Evolutionary conservation across 192 early-diverging fungal genomes (phyloP).

Genomic region (Coemansia sp.): DNA sequence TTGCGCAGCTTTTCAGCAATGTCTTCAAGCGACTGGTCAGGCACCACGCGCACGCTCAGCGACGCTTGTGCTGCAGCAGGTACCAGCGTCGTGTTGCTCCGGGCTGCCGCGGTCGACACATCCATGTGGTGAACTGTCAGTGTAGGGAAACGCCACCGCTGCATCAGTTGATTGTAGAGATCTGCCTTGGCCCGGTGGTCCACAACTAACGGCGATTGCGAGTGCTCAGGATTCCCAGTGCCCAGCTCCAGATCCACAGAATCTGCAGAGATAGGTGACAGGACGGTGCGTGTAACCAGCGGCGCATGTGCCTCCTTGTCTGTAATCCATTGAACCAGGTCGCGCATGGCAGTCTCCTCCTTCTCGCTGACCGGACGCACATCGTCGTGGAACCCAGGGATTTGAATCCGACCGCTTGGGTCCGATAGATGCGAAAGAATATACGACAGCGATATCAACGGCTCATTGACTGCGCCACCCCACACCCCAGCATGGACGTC

Average conservation of each 20-base stretch:
- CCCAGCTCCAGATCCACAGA: neutral
- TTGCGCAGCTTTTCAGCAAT: conserved; percentile 60
- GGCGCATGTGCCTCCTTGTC: conserved; percentile 34
- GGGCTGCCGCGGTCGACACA: conserved; percentile 61
- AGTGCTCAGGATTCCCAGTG: neutral
- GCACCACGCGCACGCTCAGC: conserved; percentile 75
- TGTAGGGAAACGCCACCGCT: conserved; percentile 71
- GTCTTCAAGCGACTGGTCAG: conserved; percentile 66
- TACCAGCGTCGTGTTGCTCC: conserved; percentile 66
- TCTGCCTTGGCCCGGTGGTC: conserved; percentile 9
- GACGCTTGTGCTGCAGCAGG: conserved; percentile 64
- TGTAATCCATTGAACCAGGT: conserved; percentile 32
- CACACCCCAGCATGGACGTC: conserved; percentile 76
- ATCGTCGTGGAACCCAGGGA: conserved; percentile 69
- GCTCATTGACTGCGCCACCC: conserved; percentile 73
- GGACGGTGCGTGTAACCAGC: conserved; percentile 25
- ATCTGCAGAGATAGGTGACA: conserved; percentile 3
- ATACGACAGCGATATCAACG: conserved; percentile 67
- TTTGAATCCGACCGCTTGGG: conserved; percentile 57
- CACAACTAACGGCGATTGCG: neutral
- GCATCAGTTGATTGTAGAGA: conserved; percentile 62
- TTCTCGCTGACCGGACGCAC: conserved; percentile 56
- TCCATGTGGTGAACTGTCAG: conserved; percentile 75
- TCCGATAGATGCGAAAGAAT: conserved; percentile 59
- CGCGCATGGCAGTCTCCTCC: conserved; percentile 60